phyloP scores from a whole-genome alignment of 2,329 filamentous ascomycete genomes.

The Epichloe gansuensis region DNA sequence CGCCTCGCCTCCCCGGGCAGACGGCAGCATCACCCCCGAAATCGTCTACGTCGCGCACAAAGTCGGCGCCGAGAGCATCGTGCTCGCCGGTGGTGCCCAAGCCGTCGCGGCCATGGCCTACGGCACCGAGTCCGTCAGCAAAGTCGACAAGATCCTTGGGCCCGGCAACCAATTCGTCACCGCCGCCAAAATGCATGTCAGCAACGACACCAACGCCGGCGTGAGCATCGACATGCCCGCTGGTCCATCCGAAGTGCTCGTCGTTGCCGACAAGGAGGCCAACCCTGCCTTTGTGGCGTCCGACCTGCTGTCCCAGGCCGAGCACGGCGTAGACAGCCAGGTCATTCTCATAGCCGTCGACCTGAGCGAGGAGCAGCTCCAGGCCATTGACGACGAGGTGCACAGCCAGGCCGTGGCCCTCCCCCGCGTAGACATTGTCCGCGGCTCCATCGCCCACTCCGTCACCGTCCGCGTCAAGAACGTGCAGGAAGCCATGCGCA shows the following conservation, averaged over 20 bases:
- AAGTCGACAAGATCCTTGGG: constrained; percentile 97
- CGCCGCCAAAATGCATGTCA: constrained; percentile 95
- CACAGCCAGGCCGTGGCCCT: constrained; percentile 77
- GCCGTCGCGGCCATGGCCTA: constrained; percentile 95
- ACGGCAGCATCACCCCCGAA: constrained; percentile 86
- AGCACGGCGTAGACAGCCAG: constrained; percentile 93
- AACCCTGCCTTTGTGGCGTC: constrained; percentile 93
- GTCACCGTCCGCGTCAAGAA: constrained; percentile 68
- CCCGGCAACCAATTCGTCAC: constrained; percentile 98
- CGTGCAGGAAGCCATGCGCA: constrained; percentile 58
- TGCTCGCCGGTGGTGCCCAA: constrained; percentile 89
- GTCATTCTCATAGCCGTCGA: constrained; percentile 83
- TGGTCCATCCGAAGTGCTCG: constrained; percentile 91
- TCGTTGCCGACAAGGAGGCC: constrained; percentile 76
- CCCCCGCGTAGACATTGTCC: constrained; percentile 79
- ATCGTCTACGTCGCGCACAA: constrained; percentile 98
- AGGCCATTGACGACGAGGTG: constrained; percentile 82
- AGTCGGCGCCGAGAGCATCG: constrained; percentile 88
- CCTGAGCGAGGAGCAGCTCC: constrained; percentile 57
- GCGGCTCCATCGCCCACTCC: constrained; percentile 80
- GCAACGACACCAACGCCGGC: constrained; percentile 90
- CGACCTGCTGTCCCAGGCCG: constrained; percentile 86
- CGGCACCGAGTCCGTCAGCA: constrained; percentile 83
- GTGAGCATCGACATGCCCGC: constrained; percentile 98
- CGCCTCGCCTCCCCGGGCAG: constrained; percentile 71